These are phyloP conservation scores for Chalciporus piperatus DNA, from an alignment of 768 basidiomycete genomes.

Conservation along the genomic window DNA sequence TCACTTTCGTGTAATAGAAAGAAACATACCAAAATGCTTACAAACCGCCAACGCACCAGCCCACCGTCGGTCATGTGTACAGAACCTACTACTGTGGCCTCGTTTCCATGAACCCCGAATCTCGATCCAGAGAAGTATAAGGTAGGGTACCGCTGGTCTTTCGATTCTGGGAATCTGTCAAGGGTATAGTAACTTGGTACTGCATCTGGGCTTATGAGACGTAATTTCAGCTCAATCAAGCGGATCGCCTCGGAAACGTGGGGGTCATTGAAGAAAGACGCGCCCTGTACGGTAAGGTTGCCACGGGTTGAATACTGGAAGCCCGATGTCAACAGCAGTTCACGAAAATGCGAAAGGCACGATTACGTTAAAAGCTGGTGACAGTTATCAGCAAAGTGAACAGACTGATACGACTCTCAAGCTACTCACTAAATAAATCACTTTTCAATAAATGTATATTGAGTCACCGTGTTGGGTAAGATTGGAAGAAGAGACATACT, in stretches of 20 bases:
- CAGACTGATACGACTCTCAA: background rate
- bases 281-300: constrained; percentile 25
- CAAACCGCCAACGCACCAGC: constrained; percentile 56
- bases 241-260: constrained; percentile 65
- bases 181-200: constrained; percentile 18
- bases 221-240: constrained; percentile 55
- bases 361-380: constrained; percentile 52
- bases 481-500: constrained; percentile 35
- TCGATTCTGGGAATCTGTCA: constrained; percentile 21
- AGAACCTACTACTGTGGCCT: constrained; percentile 46
- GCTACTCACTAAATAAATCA: constrained; percentile 24
- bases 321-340: constrained; percentile 1
- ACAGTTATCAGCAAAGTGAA: background rate
- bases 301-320: constrained; percentile 19
- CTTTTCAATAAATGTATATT: constrained; percentile 8
- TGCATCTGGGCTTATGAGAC: constrained; percentile 36
- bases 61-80: constrained; percentile 48
- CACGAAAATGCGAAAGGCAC: background rate
- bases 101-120: constrained; percentile 39
- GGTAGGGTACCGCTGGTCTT: constrained; percentile 36
- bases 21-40: constrained; percentile 33
- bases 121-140: constrained; percentile 49
- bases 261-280: constrained; percentile 48
- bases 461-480: constrained; percentile 32
- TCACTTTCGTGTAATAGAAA: background rate